Base-by-base conservation (phyloP, 2,329 filamentous ascomycete species). In the Furcasterigmium furcatum region DNA sequence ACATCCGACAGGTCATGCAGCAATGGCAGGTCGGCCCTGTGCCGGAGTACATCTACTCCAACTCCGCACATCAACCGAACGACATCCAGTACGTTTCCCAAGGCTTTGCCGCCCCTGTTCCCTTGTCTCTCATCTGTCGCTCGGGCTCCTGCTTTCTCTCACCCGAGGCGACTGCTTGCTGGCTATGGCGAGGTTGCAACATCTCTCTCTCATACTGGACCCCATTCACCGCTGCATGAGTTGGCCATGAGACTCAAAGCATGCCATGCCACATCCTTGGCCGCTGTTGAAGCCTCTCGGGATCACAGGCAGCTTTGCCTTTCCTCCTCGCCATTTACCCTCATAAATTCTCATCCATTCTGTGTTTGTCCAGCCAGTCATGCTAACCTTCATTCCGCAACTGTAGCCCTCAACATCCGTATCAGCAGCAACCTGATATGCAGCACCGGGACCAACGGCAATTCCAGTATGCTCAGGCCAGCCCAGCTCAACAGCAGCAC, bases 11-110 rank as follows among this genome's bases (percentile, higher is more conserved):
- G 75, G 74, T 66, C 67, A 80, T 80, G 77, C 74, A 80, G 70
- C 76, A 79, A 67, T 80, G 77, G 77, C 74, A 79, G 65, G 74
- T 80, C 64, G 75, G 76, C 67, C 76, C 76, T 56, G 71, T 80
- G 66, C 76, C 76, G 68, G 76, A 79, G 65, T 78, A 79, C 68
- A 71, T 79, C 57, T 79, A 77, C 67, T 66, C 72, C 62, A 62
- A 61, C 60, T 68, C 69, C 64, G 68, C 73, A 58, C 74, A 76
- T 58, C 74, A 74, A 59, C 68, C 72, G 55, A 76, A 73, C 67
- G 74, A 78, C 54, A 75, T 79, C 64, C 76, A 79, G 77, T 80
- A 70, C 80, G 77, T 80, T 27, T 27, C 7, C 12, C 24, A 27
- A 22, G 14, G 16, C 42, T 40, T 45, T 8, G 29, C 48, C 7